Evolutionary conservation across 1,284 basidiomycete species (phyloP), one percentile per base, ranked within the genome.

Genomic region (Anthracocystis setariae): DNA sequence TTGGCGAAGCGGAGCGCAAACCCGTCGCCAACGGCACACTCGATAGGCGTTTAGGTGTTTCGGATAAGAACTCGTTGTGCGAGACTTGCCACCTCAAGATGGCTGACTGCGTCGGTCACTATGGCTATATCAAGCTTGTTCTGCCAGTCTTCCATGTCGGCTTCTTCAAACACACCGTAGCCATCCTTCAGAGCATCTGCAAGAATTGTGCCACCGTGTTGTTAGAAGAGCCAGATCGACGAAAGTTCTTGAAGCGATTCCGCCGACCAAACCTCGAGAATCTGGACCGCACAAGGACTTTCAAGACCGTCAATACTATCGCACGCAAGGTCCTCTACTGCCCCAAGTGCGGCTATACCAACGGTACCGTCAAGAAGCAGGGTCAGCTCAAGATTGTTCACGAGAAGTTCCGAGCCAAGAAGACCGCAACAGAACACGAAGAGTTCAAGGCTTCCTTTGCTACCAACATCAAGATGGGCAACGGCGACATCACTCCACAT

Each of bases 91-190:
- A 93, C 15, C 89, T 94, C 68, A 90, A 89, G 40, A 90, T 93
- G 59, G 91, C 94, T 2, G 93, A 97, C 73, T 99, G 96, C 83
- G 94, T 98, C 7, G 96, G 96, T 1, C 94, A 98, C 84, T 97
- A 95, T 83, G 94, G 94, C 48, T 83, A 83, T 66, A 83, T 83
- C 76, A 82, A 82, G 60, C 88, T 98, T 35, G 90, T 92, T 29
- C 89, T 99, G 13, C 95, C 95, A 0, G 94, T 98, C 13, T 98
- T 98, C 75, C 84, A 98, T 82, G 93, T 98, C 69, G 96, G 96
- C 15, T 99, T 93, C 85, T 97, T 98, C 86, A 93, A 94, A 81
- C 93, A 97, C 69, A 92, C 91, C 13, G 93, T 98, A 61, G 88
- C 89, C 45, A 92, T 98, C 76, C 87, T 98, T 0, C 96, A 98